Evolutionary conservation across 169 alveolate genomes (phyloP).

Genomic region (Cryptosporidium ubiquitum): DNA sequence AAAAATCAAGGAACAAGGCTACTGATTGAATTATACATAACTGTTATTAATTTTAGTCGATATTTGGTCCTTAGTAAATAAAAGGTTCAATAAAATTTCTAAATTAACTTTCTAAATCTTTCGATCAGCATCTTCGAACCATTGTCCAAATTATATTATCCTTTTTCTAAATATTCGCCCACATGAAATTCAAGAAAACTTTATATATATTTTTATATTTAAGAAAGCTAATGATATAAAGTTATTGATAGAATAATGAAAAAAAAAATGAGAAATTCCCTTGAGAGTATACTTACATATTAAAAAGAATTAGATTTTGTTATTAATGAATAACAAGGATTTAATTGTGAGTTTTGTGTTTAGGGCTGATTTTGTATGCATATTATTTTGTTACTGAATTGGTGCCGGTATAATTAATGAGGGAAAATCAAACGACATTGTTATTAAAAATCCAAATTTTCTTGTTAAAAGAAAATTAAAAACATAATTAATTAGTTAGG

Average conservation of each 20-base stretch:
- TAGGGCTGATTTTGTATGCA: neutral
- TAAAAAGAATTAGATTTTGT: no score
- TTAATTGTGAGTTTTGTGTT: neutral
- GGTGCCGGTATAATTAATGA: neutral
- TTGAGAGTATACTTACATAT: no score
- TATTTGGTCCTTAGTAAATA: no score
- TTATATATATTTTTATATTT: no score
- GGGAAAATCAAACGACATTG: slow-evolving; percentile 18
- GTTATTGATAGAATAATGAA: neutral
- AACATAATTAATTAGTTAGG: neutral
- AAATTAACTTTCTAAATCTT: neutral
- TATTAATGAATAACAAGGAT: no score
- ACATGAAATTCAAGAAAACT: neutral
- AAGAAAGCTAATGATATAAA: neutral
- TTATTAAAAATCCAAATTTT: neutral
- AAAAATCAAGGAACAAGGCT: neutral
- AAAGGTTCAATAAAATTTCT: neutral
- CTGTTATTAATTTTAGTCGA: no score
- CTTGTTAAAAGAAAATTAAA: neutral
- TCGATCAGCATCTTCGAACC: neutral
- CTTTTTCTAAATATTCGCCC: neutral
- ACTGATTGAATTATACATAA: neutral
- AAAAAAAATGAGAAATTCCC: no score
- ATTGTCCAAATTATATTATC: neutral
- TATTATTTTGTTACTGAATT: neutral